phyloP scores from a whole-genome alignment of 108 stramenopile species.

The Nannochloropsis oceanica region DNA sequence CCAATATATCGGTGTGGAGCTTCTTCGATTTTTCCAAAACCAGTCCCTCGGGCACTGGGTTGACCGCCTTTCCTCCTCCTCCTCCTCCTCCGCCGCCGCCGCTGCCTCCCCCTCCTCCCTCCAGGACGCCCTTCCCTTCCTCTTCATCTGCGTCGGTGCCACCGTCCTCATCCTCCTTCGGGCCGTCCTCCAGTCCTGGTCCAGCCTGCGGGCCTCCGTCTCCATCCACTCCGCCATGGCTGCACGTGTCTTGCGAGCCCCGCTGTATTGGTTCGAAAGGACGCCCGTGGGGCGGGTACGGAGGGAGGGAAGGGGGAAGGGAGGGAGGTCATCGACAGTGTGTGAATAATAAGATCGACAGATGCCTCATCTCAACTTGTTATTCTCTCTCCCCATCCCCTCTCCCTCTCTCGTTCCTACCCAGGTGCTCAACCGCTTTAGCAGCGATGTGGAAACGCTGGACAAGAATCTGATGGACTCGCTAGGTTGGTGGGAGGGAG shows the following conservation, averaged over 20 bases:
- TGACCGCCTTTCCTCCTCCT: not conserved
- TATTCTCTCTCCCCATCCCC: not conserved
- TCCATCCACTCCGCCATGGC: slow-evolving; percentile 15
- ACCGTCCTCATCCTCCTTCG: not conserved
- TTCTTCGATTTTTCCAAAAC: not conserved
- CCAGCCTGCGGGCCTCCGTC: not conserved
- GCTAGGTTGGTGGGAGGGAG: not conserved
- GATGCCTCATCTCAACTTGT: not conserved
- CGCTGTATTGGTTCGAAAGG: slow-evolving; percentile 74
- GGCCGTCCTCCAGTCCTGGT: not conserved
- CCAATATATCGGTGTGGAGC: not conserved
- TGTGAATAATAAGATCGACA: not conserved
- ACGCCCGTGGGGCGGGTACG: slow-evolving; percentile 70
- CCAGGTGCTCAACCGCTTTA: slow-evolving; percentile 37
- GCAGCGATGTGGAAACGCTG: slow-evolving; percentile 75
- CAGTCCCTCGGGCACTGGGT: slow-evolving; percentile 4
- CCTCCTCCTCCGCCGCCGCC: not conserved
- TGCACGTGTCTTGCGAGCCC: slow-evolving; percentile 49
- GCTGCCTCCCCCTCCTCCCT: not conserved
- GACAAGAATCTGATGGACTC: slow-evolving; percentile 68
- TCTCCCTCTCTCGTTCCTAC: not conserved
- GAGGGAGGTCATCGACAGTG: not conserved
- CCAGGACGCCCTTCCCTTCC: not conserved
- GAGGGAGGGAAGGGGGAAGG: slow-evolving; percentile 5
- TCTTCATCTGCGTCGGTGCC: not conserved